A percentile compares a stretch with the other conserved stretches of the same genome.
Conservation (phyloP, 805 yeast genomes). For the Teunomyces barrocoloradensis region DNA sequence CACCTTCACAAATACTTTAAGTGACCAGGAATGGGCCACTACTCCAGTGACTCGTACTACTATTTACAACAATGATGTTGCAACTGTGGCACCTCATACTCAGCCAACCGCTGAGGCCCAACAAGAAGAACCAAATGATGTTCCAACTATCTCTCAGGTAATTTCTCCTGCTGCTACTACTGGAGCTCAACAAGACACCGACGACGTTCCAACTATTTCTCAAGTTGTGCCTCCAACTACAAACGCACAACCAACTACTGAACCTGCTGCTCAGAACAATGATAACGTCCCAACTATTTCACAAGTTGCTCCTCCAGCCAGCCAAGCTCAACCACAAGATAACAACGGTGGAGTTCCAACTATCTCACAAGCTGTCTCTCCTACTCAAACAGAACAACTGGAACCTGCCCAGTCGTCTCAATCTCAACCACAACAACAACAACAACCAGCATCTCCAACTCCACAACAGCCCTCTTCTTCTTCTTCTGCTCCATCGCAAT, state of each 20-base stretch:
- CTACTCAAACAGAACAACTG: neutral
- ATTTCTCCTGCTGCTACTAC: conserved; percentile 13
- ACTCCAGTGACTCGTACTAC: conserved; percentile 36
- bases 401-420: conserved; percentile 5
- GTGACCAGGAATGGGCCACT: conserved; percentile 28
- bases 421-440: conserved; percentile 13
- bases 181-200: conserved; percentile 15
- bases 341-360: neutral
- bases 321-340: conserved; percentile 13
- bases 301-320: conserved; percentile 8
- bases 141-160: conserved; percentile 19
- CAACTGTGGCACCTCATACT: conserved; percentile 10
- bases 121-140: conserved; percentile 22
- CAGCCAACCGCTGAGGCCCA: neutral
- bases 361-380: neutral
- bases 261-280: neutral
- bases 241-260: neutral
- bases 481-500: no score
- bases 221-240: neutral
- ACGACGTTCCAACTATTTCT: conserved; percentile 9
- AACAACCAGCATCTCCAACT: conserved; percentile 8
- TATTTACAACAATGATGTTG: conserved; percentile 13
- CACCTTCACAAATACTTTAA: conserved; percentile 47
- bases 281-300: conserved; percentile 19
- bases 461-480: conserved; percentile 11